phyloP scores from a whole-genome alignment of 2,329 filamentous ascomycete genomes.

The Cercospora sojina region DNA sequence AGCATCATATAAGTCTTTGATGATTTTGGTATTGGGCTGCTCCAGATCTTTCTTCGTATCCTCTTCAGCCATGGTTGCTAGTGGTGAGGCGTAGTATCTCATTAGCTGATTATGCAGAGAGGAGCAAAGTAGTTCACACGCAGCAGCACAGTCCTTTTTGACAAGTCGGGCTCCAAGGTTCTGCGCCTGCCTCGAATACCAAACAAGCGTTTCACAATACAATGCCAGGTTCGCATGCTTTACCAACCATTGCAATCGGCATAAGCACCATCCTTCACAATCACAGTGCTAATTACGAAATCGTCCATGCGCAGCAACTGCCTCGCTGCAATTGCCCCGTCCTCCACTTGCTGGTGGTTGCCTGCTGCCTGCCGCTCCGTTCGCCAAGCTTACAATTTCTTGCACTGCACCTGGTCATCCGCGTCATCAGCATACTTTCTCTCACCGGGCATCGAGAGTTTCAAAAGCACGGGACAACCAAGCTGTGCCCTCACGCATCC shows the following conservation, averaged over 20 bases:
- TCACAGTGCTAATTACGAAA: background rate
- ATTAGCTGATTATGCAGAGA: background rate
- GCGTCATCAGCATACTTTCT: conserved; percentile 7
- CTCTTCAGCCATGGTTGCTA: conserved; percentile 12
- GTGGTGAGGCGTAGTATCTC: conserved; percentile 2
- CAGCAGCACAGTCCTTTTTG: conserved; percentile 7
- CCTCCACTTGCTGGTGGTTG: background rate
- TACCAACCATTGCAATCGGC: conserved; percentile 5
- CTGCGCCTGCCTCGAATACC: conserved; percentile 6
- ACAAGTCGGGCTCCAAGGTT: conserved; percentile 8
- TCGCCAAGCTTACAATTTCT: conserved; percentile 1
- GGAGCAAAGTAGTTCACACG: background rate
- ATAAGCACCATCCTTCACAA: background rate
- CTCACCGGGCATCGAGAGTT: background rate
- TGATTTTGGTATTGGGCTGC: background rate
- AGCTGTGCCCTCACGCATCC: background rate
- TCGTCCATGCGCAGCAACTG: background rate
- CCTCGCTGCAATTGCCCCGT: background rate
- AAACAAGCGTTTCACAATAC: conserved; percentile 9
- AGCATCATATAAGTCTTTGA: background rate
- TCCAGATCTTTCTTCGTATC: background rate
- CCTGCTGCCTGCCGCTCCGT: background rate
- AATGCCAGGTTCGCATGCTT: conserved; percentile 7
- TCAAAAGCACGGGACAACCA: background rate
- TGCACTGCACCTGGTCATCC: conserved; percentile 6